Conservation (phyloP, 2,329 filamentous ascomycete species). For the Incumbomyces delicatus region DNA sequence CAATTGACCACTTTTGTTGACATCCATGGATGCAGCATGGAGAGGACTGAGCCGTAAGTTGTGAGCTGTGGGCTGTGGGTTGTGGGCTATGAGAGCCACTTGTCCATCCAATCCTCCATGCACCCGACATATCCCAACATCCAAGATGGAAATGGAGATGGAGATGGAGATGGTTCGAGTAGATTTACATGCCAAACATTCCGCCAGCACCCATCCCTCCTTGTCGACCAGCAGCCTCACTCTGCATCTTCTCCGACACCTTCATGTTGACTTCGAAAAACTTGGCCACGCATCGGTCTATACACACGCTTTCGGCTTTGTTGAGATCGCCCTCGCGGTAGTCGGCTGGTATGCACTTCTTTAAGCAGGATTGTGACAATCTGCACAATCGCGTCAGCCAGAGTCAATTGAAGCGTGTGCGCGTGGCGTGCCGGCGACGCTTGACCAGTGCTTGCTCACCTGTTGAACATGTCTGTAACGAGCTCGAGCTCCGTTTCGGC, state of each 20-base stretch:
- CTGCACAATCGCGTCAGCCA: conserved; percentile 41
- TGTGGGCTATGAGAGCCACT: too few species aligned
- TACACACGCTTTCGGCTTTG: conserved; percentile 97
- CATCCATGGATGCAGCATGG: too few species aligned
- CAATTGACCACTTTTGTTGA: too few species aligned
- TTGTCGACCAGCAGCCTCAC: conserved; percentile 62
- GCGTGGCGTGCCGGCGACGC: not conserved
- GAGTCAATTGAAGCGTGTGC: too few species aligned
- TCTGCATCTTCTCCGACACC: conserved; percentile 92
- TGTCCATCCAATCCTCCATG: too few species aligned
- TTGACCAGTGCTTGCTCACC: conserved; percentile 48
- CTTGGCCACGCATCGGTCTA: conserved; percentile 94
- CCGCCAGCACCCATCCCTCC: conserved; percentile 47
- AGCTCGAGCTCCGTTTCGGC: conserved; percentile 94
- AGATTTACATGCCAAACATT: conserved; percentile 31
- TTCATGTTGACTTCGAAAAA: conserved; percentile 99
- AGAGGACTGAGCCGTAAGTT: too few species aligned
- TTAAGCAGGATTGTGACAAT: conserved; percentile 76
- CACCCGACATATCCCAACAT: too few species aligned
- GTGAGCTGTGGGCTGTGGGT: too few species aligned
- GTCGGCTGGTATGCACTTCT: conserved; percentile 84
- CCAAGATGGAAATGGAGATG: too few species aligned
- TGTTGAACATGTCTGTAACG: conserved; percentile 95
- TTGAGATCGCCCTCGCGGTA: conserved; percentile 96
- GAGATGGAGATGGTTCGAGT: too few species aligned